phyloP scores from a whole-genome alignment of 192 early-diverging fungal genomes.

The Thoreauomyces humboldtii region DNA sequence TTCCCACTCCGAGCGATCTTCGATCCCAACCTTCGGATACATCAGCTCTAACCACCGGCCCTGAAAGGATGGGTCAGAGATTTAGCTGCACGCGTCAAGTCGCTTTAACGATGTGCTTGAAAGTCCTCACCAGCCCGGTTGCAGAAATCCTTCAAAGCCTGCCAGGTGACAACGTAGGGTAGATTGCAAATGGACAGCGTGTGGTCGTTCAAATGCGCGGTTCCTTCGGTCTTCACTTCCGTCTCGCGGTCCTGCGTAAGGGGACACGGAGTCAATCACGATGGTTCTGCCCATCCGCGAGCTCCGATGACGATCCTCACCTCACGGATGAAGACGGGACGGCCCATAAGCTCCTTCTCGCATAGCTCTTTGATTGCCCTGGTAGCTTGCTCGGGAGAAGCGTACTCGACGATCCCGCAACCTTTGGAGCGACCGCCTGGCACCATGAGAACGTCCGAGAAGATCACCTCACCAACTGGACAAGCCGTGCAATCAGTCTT shows the following conservation, averaged over 20 bases:
- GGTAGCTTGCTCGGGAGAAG: constrained; percentile 69
- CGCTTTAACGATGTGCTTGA: too few species aligned
- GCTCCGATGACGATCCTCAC: too few species aligned
- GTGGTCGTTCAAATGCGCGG: too few species aligned
- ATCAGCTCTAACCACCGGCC: constrained; percentile 68
- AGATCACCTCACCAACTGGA: constrained; percentile 73
- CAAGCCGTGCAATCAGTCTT: too few species aligned
- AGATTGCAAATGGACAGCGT: too few species aligned
- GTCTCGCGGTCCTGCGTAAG: too few species aligned
- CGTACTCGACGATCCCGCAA: constrained; percentile 75
- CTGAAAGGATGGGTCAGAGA: too few species aligned
- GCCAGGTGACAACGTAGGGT: constrained; percentile 75
- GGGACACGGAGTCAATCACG: too few species aligned
- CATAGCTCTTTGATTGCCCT: constrained; percentile 69
- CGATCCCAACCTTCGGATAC: constrained; percentile 55
- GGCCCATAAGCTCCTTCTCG: constrained; percentile 65
- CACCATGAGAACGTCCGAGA: constrained; percentile 65
- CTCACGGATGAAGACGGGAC: constrained; percentile 75
- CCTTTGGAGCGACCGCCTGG: constrained; percentile 64
- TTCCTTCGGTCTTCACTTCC: too few species aligned
- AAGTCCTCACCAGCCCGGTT: constrained; percentile 55
- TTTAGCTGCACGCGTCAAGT: too few species aligned
- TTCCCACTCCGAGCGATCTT: constrained; percentile 70
- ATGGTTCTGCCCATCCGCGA: too few species aligned
- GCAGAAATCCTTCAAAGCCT: constrained; percentile 84